These are phyloP conservation scores for Phytopythium ostracodes DNA, from an alignment of 352 stramenopile species.

Conservation along the genomic window DNA sequence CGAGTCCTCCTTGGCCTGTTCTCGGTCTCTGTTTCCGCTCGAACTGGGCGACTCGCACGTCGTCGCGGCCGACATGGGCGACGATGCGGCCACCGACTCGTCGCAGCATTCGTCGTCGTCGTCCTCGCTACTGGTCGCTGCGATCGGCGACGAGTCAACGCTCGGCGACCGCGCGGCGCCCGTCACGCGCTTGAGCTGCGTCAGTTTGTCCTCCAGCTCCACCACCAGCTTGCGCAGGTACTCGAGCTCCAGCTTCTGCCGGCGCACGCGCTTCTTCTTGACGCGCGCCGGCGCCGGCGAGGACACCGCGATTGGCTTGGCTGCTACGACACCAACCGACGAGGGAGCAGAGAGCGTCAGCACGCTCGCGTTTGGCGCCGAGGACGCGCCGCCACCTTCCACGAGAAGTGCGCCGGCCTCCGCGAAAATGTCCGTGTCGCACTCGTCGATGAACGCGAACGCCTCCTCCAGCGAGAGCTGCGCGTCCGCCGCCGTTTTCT, in stretches of 20 bases:
- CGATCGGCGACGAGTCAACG: not conserved
- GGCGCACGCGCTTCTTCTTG: slow-evolving; percentile 32
- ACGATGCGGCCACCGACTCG: not conserved
- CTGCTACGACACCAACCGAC: no score
- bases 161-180: not conserved
- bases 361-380: not conserved
- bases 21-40: not conserved
- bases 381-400: not conserved
- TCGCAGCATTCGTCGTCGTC: slow-evolving; percentile 6
- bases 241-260: slow-evolving; percentile 28
- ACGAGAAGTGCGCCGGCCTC: not conserved
- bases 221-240: slow-evolving; percentile 28
- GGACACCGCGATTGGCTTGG: not conserved
- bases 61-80: slow-evolving; percentile 1
- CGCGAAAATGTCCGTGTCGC: slow-evolving; percentile 8
- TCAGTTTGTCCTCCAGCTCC: slow-evolving; percentile 22
- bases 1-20: not conserved
- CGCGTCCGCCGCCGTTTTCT: not conserved
- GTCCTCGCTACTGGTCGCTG: not conserved
- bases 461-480: slow-evolving; percentile 6
- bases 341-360: not conserved
- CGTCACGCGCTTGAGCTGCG: slow-evolving; percentile 14
- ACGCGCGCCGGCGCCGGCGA: not conserved
- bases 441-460: slow-evolving; percentile 7
- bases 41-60: not conserved